Evolutionary conservation across 176 grass and related monocot species (phyloP), one percentile per base, ranked within the genome.

Genomic region (Oryza meridionalis): DNA sequence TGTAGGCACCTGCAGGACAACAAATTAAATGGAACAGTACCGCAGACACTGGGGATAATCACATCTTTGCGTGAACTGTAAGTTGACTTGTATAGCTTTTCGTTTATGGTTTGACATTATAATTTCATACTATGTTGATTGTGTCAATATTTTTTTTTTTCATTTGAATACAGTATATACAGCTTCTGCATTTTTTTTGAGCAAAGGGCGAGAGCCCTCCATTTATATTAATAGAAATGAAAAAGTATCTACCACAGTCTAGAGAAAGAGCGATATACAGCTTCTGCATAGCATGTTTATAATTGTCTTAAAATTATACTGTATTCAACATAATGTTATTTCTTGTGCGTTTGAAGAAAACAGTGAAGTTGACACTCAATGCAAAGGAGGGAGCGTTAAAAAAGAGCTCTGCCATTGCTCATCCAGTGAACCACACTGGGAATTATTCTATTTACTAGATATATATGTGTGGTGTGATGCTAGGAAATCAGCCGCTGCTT

Each of bases 1-100:
- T 90, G 67, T 77, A 98, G 96, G 89, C 86, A 98, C 86, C 76
- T 95, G 83, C 85, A 98, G 77, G 77, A 85, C 76, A 98, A 98
- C 77, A 76, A 92, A 33, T 86, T 98, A 76, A 89, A 45, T 87
- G 89, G 85, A 87, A 64, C 37, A 73, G 79, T 98, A 74, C 87
- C 89, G 78, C 44, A 44, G 58, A 83, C 91, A 70, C 78, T 98
- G 70, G 93, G 87, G 31, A 87, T 26, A 69, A 71, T 90, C 19
- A 29, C 7, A 7, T 43, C 37, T 19, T 86, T 98, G 77, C 50
- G 9, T 17, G 96, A 98, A 83, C 69, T 98, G 93, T 98, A 85
- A 88, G 96, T 95, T 78, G 9, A 77, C 84, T 84, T 65, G 9
- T 69, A 19, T 38, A 27, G 75, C 26, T 70, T 87, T 84, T 13